phyloP scores from a whole-genome alignment of 2,329 filamentous ascomycete genomes.

The Furcasterigmium furcatum region DNA sequence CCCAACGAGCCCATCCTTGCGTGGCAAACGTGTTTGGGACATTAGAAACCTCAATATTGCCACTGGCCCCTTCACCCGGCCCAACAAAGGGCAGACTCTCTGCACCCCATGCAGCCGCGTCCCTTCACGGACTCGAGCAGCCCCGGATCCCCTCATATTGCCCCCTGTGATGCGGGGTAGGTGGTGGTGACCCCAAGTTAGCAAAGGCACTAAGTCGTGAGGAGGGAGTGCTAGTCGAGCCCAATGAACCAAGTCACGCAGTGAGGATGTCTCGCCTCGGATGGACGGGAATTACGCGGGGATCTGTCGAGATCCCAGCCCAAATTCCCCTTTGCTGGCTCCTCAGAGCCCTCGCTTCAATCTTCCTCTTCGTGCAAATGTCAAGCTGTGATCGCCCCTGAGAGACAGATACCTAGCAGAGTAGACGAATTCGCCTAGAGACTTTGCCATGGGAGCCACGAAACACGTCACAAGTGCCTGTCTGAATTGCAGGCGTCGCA shows the following conservation, averaged over 20 bases:
- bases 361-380: not conserved
- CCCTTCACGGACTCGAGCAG: not conserved
- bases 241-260: not conserved
- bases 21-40: not conserved
- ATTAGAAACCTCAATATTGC: not conserved
- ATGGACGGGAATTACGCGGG: not conserved
- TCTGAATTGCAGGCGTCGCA: slow-evolving; percentile 1
- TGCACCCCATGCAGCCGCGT: not conserved
- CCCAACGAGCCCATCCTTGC: not conserved
- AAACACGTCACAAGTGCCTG: slow-evolving; percentile 2
- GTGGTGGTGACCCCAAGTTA: not conserved
- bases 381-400: not conserved
- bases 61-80: not conserved
- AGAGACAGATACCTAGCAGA: not conserved
- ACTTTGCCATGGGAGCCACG: not conserved
- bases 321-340: not conserved
- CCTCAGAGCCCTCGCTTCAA: not conserved
- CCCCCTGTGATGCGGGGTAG: not conserved
- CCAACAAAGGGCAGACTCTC: not conserved
- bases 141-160: not conserved
- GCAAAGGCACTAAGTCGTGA: not conserved
- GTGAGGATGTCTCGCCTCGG: not conserved
- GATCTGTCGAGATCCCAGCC: not conserved
- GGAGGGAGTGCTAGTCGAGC: not conserved
- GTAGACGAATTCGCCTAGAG: not conserved